Conservation (phyloP, 768 basidiomycete species). For the Collybia sordida region DNA sequence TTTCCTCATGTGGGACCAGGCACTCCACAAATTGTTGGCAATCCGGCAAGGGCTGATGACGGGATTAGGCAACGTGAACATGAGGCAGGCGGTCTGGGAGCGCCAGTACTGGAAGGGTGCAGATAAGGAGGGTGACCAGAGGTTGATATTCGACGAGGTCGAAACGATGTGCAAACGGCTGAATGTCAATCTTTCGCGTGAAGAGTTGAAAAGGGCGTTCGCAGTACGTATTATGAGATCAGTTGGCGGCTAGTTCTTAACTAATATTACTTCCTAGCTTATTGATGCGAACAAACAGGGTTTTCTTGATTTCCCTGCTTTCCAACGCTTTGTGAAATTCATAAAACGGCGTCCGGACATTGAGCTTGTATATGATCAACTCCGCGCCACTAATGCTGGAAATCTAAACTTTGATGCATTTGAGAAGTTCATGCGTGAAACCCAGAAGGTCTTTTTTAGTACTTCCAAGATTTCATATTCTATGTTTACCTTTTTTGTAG, state of each 20-base stretch:
- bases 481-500: slow-evolving; percentile 20
- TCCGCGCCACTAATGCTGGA: slow-evolving; percentile 28
- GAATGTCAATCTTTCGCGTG: slow-evolving; percentile 62
- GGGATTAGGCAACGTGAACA: slow-evolving; percentile 65
- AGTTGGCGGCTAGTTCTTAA: not conserved
- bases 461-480: not conserved
- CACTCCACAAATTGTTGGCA: slow-evolving; percentile 64
- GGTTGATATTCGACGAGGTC: slow-evolving; percentile 72
- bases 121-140: slow-evolving; percentile 59
- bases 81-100: slow-evolving; percentile 78
- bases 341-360: slow-evolving; percentile 85
- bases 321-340: slow-evolving; percentile 81
- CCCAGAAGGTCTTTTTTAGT: slow-evolving; percentile 36
- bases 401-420: slow-evolving; percentile 42
- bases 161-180: slow-evolving; percentile 70
- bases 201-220: slow-evolving; percentile 62
- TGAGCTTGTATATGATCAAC: slow-evolving; percentile 56
- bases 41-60: slow-evolving; percentile 76
- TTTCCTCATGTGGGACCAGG: slow-evolving; percentile 57
- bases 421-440: slow-evolving; percentile 44
- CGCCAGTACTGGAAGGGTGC: slow-evolving; percentile 82
- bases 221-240: slow-evolving; percentile 35
- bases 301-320: slow-evolving; percentile 79
- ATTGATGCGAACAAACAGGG: slow-evolving; percentile 57
- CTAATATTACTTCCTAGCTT: slow-evolving; percentile 42